Evolutionary conservation across 768 basidiomycete genomes (phyloP).

Genomic region (Macrocybe gigantea): DNA sequence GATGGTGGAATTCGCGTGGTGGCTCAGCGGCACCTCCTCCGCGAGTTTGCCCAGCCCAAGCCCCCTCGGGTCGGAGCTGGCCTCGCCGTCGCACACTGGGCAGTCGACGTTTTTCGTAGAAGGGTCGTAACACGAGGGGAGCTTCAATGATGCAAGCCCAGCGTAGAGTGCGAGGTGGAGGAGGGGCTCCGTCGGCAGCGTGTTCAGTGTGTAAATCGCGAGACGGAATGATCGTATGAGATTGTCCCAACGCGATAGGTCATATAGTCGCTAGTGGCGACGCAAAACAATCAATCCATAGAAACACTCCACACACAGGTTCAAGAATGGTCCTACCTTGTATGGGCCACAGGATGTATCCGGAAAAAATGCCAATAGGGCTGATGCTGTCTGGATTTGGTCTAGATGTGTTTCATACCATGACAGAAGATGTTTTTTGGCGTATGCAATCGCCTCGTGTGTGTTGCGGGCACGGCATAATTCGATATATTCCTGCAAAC

Average conservation of each 20-base stretch:
- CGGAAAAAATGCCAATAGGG: constrained; percentile 69
- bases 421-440: constrained; percentile 68
- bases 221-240: constrained; percentile 77
- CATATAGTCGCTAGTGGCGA: constrained; percentile 68
- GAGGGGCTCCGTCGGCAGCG: constrained; percentile 81
- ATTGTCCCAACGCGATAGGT: constrained; percentile 66
- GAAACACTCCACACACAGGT: background rate
- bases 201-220: constrained; percentile 84
- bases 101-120: constrained; percentile 75
- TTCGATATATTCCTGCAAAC: constrained; percentile 96
- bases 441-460: constrained; percentile 79
- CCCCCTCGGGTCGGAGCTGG: constrained; percentile 25
- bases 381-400: constrained; percentile 74
- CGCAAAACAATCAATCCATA: background rate
- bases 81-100: constrained; percentile 77
- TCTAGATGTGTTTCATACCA: constrained; percentile 80
- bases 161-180: constrained; percentile 87
- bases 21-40: constrained; percentile 82
- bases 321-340: constrained; percentile 44
- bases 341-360: constrained; percentile 73
- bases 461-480: constrained; percentile 63
- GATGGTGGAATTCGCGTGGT: constrained; percentile 93
- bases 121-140: constrained; percentile 73
- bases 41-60: constrained; percentile 70
- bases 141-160: constrained; percentile 85